phyloP scores from a whole-genome alignment of 148 eudicot species.

The Fagopyrum esculentum region DNA sequence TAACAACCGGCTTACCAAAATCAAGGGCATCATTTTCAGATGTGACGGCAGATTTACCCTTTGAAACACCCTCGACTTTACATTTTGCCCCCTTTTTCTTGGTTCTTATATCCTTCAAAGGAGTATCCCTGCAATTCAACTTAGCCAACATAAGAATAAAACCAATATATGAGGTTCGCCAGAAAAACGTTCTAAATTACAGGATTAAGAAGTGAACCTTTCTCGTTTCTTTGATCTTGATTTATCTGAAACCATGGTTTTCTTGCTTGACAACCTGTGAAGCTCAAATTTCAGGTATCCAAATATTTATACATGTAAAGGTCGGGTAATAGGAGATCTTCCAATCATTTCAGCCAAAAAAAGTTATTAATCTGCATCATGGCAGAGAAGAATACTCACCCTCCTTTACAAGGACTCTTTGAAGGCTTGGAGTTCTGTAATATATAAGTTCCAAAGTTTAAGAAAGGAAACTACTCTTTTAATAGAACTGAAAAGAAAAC shows the following conservation, averaged over 20 bases:
- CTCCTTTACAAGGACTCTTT: conserved; percentile 40
- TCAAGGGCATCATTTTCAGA: conserved; percentile 34
- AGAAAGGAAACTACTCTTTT: conserved; percentile 13
- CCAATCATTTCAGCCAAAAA: not conserved
- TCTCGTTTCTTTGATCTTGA: conserved; percentile 28
- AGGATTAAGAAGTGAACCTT: conserved; percentile 25
- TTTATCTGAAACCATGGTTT: conserved; percentile 31
- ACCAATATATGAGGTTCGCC: not conserved
- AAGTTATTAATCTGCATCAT: conserved; percentile 28
- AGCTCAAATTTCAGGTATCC: not conserved
- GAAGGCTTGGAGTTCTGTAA: conserved; percentile 42
- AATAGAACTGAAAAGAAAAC: not conserved
- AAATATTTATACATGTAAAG: not conserved
- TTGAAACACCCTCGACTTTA: conserved; percentile 26
- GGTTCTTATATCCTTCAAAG: conserved; percentile 47
- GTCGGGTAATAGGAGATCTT: not conserved
- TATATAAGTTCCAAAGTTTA: conserved; percentile 21
- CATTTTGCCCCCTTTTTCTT: conserved; percentile 37
- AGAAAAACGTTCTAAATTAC: conserved; percentile 7
- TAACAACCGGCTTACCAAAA: conserved; percentile 32
- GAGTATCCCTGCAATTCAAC: conserved; percentile 39
- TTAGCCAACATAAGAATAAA: conserved; percentile 13
- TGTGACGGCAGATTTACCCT: conserved; percentile 26
- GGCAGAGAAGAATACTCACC: conserved; percentile 40
- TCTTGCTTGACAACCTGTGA: conserved; percentile 46